phyloP scores from a whole-genome alignment of 1,284 basidiomycete species.

The Ceratobasidium theobromae region DNA sequence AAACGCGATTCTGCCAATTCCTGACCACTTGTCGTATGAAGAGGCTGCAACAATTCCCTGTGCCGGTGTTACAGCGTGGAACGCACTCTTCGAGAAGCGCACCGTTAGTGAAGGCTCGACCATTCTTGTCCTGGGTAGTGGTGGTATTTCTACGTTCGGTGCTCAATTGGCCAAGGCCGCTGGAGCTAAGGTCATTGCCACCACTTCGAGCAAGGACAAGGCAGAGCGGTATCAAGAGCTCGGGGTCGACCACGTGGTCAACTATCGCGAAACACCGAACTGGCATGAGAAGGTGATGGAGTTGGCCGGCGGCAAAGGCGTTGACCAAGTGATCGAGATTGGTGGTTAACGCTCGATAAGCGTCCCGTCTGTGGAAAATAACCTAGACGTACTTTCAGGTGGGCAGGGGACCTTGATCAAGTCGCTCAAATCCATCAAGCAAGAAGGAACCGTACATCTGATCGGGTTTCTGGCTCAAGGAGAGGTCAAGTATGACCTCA shows the following conservation, averaged over 20 bases:
- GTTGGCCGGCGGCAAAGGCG: slow-evolving; percentile 38
- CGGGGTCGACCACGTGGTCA: slow-evolving; percentile 56
- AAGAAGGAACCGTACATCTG: neutral
- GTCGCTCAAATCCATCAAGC: slow-evolving; percentile 2
- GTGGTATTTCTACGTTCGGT: slow-evolving; percentile 58
- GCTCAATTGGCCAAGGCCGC: slow-evolving; percentile 58
- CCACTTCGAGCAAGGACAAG: slow-evolving; percentile 63
- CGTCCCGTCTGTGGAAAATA: neutral
- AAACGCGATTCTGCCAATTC: neutral
- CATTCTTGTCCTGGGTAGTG: slow-evolving; percentile 60
- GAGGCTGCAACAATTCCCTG: slow-evolving; percentile 45
- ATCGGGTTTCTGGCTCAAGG: neutral
- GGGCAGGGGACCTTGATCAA: slow-evolving; percentile 9
- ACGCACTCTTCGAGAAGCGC: slow-evolving; percentile 48
- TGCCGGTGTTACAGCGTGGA: slow-evolving; percentile 56
- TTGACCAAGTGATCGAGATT: slow-evolving; percentile 12
- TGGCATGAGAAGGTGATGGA: slow-evolving; percentile 58
- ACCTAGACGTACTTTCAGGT: neutral
- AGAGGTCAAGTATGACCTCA: neutral
- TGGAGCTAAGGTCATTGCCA: slow-evolving; percentile 60
- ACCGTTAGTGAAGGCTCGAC: slow-evolving; percentile 51
- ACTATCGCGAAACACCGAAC: slow-evolving; percentile 57
- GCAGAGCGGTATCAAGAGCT: slow-evolving; percentile 51
- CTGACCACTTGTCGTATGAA: slow-evolving; percentile 31
- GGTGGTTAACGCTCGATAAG: slow-evolving; percentile 10